Base-by-base conservation (phyloP, 2,329 filamentous ascomycete genomes). In the Cordyceps tenuipes region DNA sequence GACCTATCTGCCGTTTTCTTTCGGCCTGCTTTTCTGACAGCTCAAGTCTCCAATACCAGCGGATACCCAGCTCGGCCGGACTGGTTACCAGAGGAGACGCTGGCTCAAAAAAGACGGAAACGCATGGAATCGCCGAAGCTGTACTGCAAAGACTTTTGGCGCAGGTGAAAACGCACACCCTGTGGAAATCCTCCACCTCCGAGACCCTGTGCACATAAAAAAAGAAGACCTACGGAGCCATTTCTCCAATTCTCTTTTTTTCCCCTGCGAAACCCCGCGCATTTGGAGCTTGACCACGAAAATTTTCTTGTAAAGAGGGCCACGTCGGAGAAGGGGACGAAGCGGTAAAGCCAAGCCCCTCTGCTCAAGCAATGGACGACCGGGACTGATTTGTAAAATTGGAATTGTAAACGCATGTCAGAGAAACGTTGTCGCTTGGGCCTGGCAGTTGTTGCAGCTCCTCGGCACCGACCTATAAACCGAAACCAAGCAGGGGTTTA, bases 151-250 rank as follows among this genome's bases (percentile, higher is more conserved):
- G 8, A 29, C 6, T 17, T n/a, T 34, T 49, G 19, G 21, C 55
- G 26, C 17, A 26, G 15, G n/a, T 50, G 12, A 46, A 41, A 50
- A 43, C n/a, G 55, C 23, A 41, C 34, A 29, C 55, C 44, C 44
- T 49, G 55, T 57, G 55, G 55, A 57, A 57, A 49, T 57, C 55
- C 55, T 57, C 55, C 55, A 57, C 55, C 49, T 41, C 2, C 54
- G 43, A 50, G 19, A 13, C 44, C 46, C 3, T 19, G 26, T 34
- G 26, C 31, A 49, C 31, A 17, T 29, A n/a, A n/a, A 41, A 49
- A 57, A 57, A 21, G 55, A 29, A 57, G 26, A 57, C 29, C 19
- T 50, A 57, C 46, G 46, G 55, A 57, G 55, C 31, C 43, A 19
- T 23, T 56, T 41, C 44, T 57, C 26, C 26, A 44, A 47, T 55